These are phyloP conservation scores for Coemansia aciculifera DNA, from an alignment of 192 early-diverging fungal species.

Conservation along the genomic window DNA sequence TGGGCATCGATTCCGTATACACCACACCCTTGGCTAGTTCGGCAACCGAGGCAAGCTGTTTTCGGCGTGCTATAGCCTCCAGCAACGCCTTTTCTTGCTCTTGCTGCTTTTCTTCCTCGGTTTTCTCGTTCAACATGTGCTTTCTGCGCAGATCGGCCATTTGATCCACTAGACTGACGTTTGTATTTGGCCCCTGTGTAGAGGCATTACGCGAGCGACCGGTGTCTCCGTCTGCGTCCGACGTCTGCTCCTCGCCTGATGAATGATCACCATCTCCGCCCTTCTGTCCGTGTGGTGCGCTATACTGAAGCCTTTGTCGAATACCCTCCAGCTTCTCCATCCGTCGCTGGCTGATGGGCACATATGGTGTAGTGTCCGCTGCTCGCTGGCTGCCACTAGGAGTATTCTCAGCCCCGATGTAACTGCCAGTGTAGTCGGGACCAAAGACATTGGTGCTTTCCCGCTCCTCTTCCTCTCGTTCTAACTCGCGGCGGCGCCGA, in stretches of 20 bases:
- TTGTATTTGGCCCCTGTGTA: constrained; percentile 60
- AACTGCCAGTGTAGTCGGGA: not conserved
- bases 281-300: not conserved
- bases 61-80: constrained; percentile 75
- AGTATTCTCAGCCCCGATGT: not conserved
- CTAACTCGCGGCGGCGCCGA: constrained; percentile 44
- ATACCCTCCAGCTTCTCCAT: constrained; percentile 30
- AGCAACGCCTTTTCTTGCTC: constrained; percentile 85
- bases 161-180: constrained; percentile 81
- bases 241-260: constrained; percentile 4
- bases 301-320: constrained; percentile 21
- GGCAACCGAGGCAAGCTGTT: constrained; percentile 77
- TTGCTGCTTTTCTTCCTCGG: constrained; percentile 75
- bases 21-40: constrained; percentile 85
- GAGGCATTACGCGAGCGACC: not conserved
- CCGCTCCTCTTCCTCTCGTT: constrained; percentile 28
- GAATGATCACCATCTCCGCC: not conserved
- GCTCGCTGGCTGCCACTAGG: not conserved
- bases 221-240: constrained; percentile 4
- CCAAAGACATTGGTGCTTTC: not conserved
- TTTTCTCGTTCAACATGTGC: constrained; percentile 63
- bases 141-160: constrained; percentile 71
- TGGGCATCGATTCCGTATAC: constrained; percentile 84
- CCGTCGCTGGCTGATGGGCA: constrained; percentile 32
- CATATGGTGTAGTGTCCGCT: constrained; percentile 7